phyloP scores from a whole-genome alignment of 768 basidiomycete genomes.

The Mycena indigotica region DNA sequence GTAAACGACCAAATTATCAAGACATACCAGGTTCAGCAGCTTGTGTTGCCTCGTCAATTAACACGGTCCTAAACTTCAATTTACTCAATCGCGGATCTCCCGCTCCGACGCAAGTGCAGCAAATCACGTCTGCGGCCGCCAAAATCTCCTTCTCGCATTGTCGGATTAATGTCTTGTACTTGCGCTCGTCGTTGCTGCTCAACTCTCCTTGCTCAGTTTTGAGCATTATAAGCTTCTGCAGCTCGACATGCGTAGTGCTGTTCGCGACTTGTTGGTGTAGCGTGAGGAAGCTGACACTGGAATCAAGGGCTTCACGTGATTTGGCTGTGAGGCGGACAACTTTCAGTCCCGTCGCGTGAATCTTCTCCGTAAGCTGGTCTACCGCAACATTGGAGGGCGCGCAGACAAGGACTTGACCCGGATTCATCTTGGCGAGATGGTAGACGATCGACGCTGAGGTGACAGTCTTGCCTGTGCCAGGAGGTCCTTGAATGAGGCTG shows the following conservation, averaged over 20 bases:
- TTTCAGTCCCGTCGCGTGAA: constrained; percentile 97
- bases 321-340: constrained; percentile 98
- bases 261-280: constrained; percentile 98
- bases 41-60: constrained; percentile 99
- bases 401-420: constrained; percentile 97
- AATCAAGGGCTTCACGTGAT: constrained; percentile 96
- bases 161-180: constrained; percentile 93
- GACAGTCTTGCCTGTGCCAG: constrained; percentile 98
- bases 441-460: constrained; percentile 99
- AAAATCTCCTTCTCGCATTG: constrained; percentile 98
- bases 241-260: constrained; percentile 91
- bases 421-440: constrained; percentile 99
- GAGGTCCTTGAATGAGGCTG: constrained; percentile 96
- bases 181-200: constrained; percentile 94
- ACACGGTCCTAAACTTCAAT: constrained; percentile 96
- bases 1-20: constrained; percentile 6
- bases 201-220: constrained; percentile 98
- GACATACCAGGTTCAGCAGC: constrained; percentile 89
- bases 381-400: constrained; percentile 99
- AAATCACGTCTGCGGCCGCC: constrained; percentile 94
- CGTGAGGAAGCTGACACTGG: constrained; percentile 91
- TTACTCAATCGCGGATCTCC: constrained; percentile 96
- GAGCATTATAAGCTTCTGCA: constrained; percentile 96
- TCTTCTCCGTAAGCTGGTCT: constrained; percentile 98
- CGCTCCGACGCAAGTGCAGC: constrained; percentile 96